Conservation (phyloP, 1,284 basidiomycete genomes). For the Fereydounia khargensis region DNA sequence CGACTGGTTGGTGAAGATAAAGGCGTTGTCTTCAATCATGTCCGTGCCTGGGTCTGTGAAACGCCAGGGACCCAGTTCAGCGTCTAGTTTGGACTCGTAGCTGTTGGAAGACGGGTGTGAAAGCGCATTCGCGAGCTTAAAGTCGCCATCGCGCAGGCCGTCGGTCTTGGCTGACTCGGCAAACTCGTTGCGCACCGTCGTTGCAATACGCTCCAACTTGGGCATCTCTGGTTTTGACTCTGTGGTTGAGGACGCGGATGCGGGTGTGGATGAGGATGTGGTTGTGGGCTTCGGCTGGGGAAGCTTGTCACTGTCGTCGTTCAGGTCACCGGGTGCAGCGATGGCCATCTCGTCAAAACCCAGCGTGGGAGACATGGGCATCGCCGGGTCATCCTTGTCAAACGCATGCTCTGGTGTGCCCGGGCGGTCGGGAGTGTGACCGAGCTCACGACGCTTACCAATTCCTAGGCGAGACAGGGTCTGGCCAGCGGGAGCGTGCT, state of each 20-base stretch:
- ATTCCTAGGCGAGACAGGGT: slow-evolving; percentile 36
- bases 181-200: slow-evolving; percentile 38
- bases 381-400: slow-evolving; percentile 7
- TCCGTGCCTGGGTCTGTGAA: slow-evolving; percentile 57
- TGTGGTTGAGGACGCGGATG: too few relatives aligned
- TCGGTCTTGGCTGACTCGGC: slow-evolving; percentile 42
- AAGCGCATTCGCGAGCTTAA: slow-evolving; percentile 50
- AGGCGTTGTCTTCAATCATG: slow-evolving; percentile 59
- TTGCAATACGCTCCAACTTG: slow-evolving; percentile 31
- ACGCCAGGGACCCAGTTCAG: slow-evolving; percentile 58
- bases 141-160: slow-evolving; percentile 44
- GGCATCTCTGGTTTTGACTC: slow-evolving; percentile 27
- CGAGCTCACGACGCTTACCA: slow-evolving; percentile 13
- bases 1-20: slow-evolving; percentile 57
- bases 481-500: slow-evolving; percentile 31
- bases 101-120: background rate
- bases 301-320: too few relatives aligned
- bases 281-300: too few relatives aligned
- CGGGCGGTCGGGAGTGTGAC: slow-evolving; percentile 23
- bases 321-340: slow-evolving; percentile 20
- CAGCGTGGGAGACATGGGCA: slow-evolving; percentile 15
- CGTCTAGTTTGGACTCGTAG: slow-evolving; percentile 31
- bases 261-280: too few relatives aligned
- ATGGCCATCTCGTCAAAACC: slow-evolving; percentile 20
- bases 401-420: slow-evolving; percentile 26